These are phyloP conservation scores for Acrocalymma vagum DNA, from an alignment of 2,329 filamentous ascomycete genomes.

Conservation along the genomic window DNA sequence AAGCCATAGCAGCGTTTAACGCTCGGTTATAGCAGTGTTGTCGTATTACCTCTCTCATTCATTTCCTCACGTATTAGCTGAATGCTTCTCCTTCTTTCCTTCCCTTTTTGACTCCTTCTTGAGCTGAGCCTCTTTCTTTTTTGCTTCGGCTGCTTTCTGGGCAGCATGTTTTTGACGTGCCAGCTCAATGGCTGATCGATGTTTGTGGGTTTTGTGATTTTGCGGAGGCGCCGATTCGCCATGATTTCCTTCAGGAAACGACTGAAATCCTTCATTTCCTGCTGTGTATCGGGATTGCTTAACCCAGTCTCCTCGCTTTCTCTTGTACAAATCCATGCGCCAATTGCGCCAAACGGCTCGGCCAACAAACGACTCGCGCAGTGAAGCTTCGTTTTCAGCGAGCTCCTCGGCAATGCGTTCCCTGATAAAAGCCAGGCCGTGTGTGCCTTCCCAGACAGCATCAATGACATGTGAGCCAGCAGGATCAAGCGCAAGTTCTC, in stretches of 20 bases:
- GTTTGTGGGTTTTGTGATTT: conserved; percentile 32
- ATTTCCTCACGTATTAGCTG: not conserved
- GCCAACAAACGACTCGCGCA: conserved; percentile 72
- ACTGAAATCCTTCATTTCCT: conserved; percentile 60
- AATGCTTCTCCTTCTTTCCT: conserved; percentile 22
- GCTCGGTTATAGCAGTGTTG: too few species aligned
- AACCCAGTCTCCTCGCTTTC: conserved; percentile 70
- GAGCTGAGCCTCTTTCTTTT: conserved; percentile 37
- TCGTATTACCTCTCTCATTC: conserved; percentile 2
- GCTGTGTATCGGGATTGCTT: conserved; percentile 63
- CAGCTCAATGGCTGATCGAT: conserved; percentile 58
- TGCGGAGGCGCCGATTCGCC: conserved; percentile 28
- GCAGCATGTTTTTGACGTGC: conserved; percentile 66
- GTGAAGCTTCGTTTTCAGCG: conserved; percentile 62
- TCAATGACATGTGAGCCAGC: conserved; percentile 74
- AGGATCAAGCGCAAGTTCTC: conserved; percentile 67
- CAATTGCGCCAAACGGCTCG: conserved; percentile 78
- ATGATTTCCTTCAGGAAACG: conserved; percentile 56
- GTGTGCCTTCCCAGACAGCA: conserved; percentile 69
- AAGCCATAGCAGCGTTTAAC: too few species aligned
- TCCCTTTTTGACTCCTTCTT: conserved; percentile 34
- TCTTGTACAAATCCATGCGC: conserved; percentile 76
- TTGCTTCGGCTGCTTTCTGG: conserved; percentile 48
- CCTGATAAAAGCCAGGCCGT: conserved; percentile 71
- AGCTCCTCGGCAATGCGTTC: conserved; percentile 73